Evolutionary conservation across 75 land plant species (phyloP), one percentile per base, ranked within the genome.

Genomic region (Isoetes taiwanensis): DNA sequence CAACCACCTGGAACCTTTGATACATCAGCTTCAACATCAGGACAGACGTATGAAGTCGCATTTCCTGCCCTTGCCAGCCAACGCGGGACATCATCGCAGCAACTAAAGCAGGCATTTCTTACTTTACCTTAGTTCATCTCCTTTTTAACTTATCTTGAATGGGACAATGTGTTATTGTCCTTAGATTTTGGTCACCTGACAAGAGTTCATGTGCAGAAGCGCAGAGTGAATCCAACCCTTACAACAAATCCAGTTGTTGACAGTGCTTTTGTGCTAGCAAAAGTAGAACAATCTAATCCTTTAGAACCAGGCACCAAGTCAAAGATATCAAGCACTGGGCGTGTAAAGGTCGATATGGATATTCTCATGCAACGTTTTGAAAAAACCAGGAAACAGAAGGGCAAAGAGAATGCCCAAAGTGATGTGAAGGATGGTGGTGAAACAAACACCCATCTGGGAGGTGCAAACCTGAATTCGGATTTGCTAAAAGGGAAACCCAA

Each of bases 281-380:
- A 66, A 31, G 34, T 72, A 20, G 59, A 67, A 30, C 25, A n/a
- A 35, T 41, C 59, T 16, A n/a, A 52, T 50, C 38, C 31, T 14
- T 53, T 59, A 19, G 31, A 30, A 24, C 2, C 24, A 29, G n/a
- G 53, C 12, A 28, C 9, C 30, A 39, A 59, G 10, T 31, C 39
- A 23, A 59, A 39, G 30, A 34, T 59, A 53, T 41, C 33, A 28
- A 68, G 70, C 28, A 17, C 25, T 12, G 59, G 56, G 16, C 53
- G 64, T 8, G 21, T 66, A 32, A 66, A 71, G 50, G 70, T 71
- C 33, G 74, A 71, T 42, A 71, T 71, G 74, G 74, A 66, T 39
- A 33, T 48, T 19, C 64, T 71, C 9, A 71, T 71, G 74, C 57
- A 71, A 37, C 37, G 64, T 14, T 71, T 38, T 39, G 63, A 48